These are phyloP conservation scores for Pleurotus ostreatus DNA, from an alignment of 768 basidiomycete genomes.

Conservation along the genomic window DNA sequence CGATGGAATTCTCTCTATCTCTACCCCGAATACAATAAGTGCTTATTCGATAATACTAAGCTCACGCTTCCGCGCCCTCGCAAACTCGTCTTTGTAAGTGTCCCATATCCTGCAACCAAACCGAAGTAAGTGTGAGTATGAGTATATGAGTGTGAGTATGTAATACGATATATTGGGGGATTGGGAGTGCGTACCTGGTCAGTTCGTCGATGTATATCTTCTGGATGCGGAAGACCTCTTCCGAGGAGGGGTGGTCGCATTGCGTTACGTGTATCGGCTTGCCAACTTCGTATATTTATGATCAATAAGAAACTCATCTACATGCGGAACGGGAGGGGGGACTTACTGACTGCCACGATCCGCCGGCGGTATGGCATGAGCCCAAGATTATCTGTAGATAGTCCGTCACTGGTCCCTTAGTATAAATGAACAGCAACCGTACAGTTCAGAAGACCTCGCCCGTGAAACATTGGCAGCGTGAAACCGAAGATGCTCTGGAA, in stretches of 20 bases:
- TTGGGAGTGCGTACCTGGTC: conserved; percentile 55
- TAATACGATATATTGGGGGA: background rate
- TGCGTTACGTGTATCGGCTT: conserved; percentile 79
- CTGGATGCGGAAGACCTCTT: conserved; percentile 78
- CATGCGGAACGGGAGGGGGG: background rate
- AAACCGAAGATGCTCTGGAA: conserved; percentile 95
- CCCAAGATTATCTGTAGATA: conserved; percentile 77
- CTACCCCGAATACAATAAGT: background rate
- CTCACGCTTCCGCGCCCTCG: conserved; percentile 74
- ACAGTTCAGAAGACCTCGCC: conserved; percentile 94
- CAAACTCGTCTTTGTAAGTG: conserved; percentile 92
- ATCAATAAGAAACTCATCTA: background rate
- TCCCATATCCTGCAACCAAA: conserved; percentile 77
- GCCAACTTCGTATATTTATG: conserved; percentile 55
- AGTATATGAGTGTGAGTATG: too few relatives aligned
- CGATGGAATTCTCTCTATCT: too few relatives aligned
- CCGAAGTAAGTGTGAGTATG: too few relatives aligned
- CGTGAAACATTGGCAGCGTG: conserved; percentile 96
- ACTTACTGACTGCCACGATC: conserved; percentile 96
- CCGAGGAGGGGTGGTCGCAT: conserved; percentile 75
- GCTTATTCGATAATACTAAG: conserved; percentile 71
- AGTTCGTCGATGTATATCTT: conserved; percentile 89
- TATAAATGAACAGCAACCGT: conserved; percentile 17
- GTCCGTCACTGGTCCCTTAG: background rate
- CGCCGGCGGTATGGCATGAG: conserved; percentile 93